phyloP scores from a whole-genome alignment of 495 filamentous ascomycete genomes.

The Aspergillus sclerotioniger region DNA sequence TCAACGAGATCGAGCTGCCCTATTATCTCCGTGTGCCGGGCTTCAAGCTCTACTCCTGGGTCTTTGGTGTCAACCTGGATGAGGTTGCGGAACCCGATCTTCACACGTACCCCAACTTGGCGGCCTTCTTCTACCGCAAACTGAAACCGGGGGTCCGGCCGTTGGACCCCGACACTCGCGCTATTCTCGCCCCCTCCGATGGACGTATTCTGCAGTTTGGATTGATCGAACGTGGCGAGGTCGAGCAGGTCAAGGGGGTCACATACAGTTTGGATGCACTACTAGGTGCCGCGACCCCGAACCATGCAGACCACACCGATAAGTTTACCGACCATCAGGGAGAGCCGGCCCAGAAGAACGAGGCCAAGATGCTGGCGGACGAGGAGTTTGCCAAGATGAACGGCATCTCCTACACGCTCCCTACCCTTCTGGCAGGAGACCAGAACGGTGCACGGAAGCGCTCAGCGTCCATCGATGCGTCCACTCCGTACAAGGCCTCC shows the following conservation, averaged over 20 bases:
- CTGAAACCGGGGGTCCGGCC: conserved; percentile 89
- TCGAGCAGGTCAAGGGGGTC: conserved; percentile 99
- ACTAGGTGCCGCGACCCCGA: conserved; percentile 62
- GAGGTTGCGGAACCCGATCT: conserved; percentile 88
- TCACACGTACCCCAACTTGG: conserved; percentile 85
- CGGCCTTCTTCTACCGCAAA: conserved; percentile 94
- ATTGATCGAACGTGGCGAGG: conserved; percentile 83
- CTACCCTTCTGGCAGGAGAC: conserved; percentile 79
- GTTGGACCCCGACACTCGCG: conserved; percentile 73
- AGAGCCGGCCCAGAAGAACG: conserved; percentile 31
- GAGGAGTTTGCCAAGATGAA: conserved; percentile 95
- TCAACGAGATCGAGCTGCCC: conserved; percentile 91
- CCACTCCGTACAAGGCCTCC: conserved; percentile 58
- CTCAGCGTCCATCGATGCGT: conserved; percentile 56
- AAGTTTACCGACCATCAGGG: conserved; percentile 34
- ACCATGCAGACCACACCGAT: conserved; percentile 38
- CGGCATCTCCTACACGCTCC: conserved; percentile 94
- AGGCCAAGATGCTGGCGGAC: conserved; percentile 62
- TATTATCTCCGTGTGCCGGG: conserved; percentile 88
- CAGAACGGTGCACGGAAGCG: conserved; percentile 28
- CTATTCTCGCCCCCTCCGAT: conserved; percentile 83
- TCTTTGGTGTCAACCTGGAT: conserved; percentile 90
- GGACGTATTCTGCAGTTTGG: conserved; percentile 90
- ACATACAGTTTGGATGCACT: conserved; percentile 95
- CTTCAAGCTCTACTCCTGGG: conserved; percentile 89